These are phyloP conservation scores for Rickenella mellea DNA, from an alignment of 768 basidiomycete species.

Conservation along the genomic window DNA sequence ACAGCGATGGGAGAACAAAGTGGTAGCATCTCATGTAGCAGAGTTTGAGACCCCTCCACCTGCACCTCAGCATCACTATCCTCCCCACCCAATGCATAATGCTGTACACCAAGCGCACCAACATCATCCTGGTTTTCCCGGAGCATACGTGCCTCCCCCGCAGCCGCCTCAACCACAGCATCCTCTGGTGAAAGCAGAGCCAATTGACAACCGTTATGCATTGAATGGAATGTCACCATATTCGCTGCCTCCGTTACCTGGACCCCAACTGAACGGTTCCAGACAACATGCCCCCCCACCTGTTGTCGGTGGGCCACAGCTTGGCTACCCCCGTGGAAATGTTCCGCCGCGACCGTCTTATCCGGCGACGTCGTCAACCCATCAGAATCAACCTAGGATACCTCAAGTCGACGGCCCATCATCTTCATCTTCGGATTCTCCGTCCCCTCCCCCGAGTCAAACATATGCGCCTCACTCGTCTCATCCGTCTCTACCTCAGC, in stretches of 20 bases:
- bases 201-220: constrained; percentile 61
- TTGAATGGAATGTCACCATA: constrained; percentile 39
- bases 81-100: not conserved
- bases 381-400: constrained; percentile 29
- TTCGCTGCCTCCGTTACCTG: constrained; percentile 52
- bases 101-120: not conserved
- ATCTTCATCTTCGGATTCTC: constrained; percentile 56
- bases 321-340: constrained; percentile 5
- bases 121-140: not conserved
- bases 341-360: not conserved
- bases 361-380: not conserved
- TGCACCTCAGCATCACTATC: constrained; percentile 6
- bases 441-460: constrained; percentile 55
- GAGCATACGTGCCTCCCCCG: not conserved
- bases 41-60: constrained; percentile 65
- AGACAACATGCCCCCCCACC: constrained; percentile 13
- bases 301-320: not conserved
- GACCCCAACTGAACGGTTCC: constrained; percentile 43
- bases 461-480: constrained; percentile 59
- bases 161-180: constrained; percentile 3
- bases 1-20: constrained; percentile 84
- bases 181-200: constrained; percentile 63
- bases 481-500: constrained; percentile 72
- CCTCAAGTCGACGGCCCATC: constrained; percentile 78
- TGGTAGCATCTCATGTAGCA: constrained; percentile 89